These are phyloP conservation scores for Salix purpurea DNA, from an alignment of 345 rosid species.

Conservation along the genomic window DNA sequence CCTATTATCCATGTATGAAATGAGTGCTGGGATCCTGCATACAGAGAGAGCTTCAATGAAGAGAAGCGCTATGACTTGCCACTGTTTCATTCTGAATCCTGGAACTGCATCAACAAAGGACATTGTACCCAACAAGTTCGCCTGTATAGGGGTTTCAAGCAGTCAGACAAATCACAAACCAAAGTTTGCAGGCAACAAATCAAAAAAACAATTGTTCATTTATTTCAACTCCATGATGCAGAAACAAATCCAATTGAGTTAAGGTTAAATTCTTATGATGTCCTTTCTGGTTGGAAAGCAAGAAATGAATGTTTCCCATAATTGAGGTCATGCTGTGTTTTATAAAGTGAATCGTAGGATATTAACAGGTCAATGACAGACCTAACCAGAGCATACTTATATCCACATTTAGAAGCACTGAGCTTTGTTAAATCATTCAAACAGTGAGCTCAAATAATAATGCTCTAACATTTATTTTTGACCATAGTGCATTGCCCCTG, in stretches of 20 bases:
- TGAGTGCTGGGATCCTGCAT: conserved; percentile 56
- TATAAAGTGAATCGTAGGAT: background rate
- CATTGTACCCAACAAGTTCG: conserved; percentile 73
- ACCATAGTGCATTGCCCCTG: no score
- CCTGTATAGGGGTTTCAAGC: conserved; percentile 36
- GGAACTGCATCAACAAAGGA: conserved; percentile 71
- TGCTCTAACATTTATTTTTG: background rate
- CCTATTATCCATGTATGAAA: conserved; percentile 43
- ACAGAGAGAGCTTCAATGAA: conserved; percentile 77
- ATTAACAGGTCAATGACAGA: background rate
- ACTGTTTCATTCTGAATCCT: conserved; percentile 57
- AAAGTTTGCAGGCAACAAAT: background rate
- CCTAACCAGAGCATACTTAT: no score
- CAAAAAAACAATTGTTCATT: background rate
- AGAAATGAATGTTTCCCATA: background rate
- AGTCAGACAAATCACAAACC: conserved; percentile 8
- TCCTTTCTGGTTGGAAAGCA: background rate
- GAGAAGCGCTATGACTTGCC: conserved; percentile 74
- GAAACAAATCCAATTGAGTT: background rate
- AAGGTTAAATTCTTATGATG: no score
- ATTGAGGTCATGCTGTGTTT: background rate
- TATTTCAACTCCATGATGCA: background rate
- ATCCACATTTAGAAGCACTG: background rate
- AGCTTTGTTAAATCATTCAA: background rate
- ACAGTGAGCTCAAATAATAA: background rate